Conservation (phyloP, 139 green algal species). For the Chlorokybus atmophyticus region DNA sequence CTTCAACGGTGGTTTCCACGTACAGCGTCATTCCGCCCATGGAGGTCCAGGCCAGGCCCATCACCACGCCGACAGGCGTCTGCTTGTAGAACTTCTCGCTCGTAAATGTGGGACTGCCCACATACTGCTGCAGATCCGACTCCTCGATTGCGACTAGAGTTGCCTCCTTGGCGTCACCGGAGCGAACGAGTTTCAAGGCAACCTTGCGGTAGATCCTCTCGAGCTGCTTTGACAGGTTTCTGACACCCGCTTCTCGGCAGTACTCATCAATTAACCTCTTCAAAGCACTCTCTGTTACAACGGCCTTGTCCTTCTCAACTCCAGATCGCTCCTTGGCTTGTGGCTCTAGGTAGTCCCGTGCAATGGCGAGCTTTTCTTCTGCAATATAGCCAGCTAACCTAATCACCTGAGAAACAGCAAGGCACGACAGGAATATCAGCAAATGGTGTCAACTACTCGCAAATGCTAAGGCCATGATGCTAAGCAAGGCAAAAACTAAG, state of each 20-base stretch:
- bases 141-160: constrained; percentile 30
- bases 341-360: constrained; percentile 79
- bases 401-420: no score
- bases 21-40: constrained; percentile 88
- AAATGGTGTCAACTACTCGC: no score
- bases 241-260: constrained; percentile 83
- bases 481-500: no score
- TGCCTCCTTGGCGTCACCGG: constrained; percentile 7
- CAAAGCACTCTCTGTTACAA: constrained; percentile 62
- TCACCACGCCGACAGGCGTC: constrained; percentile 80
- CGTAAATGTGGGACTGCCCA: constrained; percentile 74
- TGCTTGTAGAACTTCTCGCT: constrained; percentile 66
- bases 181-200: constrained; percentile 27
- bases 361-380: constrained; percentile 86
- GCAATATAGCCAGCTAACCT: constrained; percentile 74
- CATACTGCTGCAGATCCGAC: constrained; percentile 62
- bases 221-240: constrained; percentile 92
- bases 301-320: constrained; percentile 43
- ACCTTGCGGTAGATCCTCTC: constrained; percentile 94
- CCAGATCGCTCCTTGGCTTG: constrained; percentile 47
- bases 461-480: no score
- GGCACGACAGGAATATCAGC: no score
- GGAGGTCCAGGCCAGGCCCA: constrained; percentile 90
- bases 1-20: constrained; percentile 49
- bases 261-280: constrained; percentile 73